Evolutionary conservation across 305 asterid genomes (phyloP), one percentile per base, ranked within the genome.

Genomic region (Fraxinus sp.): DNA sequence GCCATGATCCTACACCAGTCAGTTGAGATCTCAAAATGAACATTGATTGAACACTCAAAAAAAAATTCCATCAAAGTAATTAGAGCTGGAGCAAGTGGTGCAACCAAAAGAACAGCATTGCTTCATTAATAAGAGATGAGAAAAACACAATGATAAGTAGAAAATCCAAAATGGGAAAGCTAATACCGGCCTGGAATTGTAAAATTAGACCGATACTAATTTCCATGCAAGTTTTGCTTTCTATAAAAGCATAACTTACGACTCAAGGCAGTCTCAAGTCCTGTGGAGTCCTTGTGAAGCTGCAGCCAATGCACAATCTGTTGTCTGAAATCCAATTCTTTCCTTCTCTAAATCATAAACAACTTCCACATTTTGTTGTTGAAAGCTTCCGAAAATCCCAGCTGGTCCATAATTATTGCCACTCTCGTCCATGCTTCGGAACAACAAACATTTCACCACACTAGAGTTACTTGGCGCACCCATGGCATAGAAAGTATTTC

Each of bases 381-480:
- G 97, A 77, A 93, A 92, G 90, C 92, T 93, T 39, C 97, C 97
- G 28, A 93, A 92, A 43, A 93, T 89, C 16, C 97, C 97, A 43
- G 95, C 92, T 4, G 97, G 97, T 20, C 97, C 97, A 68, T 79
- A 79, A 4, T 71, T 71, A 33, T 71, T 26, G 7, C 84, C 89
- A 1, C 37, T 71, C n/a, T 82, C 93, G 75, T 88, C 97, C 95
- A 91, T 93, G 85, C 92, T 87, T 57, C 82, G 94, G 68, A 89
- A 90, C 76, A 93, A 81, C 87, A 91, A 83, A 71, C 97, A 93
- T 88, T 92, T 90, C 14, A 84, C 91, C 87, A 88, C 93, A 0
- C 86, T 88, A 5, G 86, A 87, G 87, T 91, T 89, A 8, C 13
- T 70, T 1, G 97, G 97, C 6, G 93, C 92, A 10, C 87, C 78